Percentiles rank a stretch among this genome's conserved stretches.
These are phyloP conservation scores for Fusarium multiceps DNA, from an alignment of 2,329 filamentous ascomycete genomes.

Conservation along the genomic window DNA sequence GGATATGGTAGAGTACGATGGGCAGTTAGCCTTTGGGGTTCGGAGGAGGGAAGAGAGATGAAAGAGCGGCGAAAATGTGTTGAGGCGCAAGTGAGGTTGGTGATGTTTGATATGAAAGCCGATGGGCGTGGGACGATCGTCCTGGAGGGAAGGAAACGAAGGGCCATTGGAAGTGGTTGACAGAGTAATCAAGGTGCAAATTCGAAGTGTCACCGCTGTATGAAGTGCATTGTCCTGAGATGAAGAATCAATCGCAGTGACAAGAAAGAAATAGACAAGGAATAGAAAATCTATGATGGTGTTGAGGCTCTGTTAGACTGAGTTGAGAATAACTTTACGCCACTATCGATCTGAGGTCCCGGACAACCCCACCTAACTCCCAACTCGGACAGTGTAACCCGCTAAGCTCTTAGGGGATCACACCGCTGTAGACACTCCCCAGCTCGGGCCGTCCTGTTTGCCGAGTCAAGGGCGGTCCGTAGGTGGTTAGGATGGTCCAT, in stretches of 20 bases:
- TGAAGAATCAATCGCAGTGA: background rate
- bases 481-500: constrained; percentile 18
- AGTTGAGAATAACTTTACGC: constrained; percentile 31
- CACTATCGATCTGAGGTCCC: background rate
- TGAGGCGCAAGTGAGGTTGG: constrained; percentile 35
- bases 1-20: constrained; percentile 82
- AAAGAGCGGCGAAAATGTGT: constrained; percentile 54
- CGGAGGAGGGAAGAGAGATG: constrained; percentile 48
- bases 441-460: constrained; percentile 45
- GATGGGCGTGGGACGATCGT: constrained; percentile 27
- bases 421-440: constrained; percentile 25
- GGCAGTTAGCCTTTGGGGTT: constrained; percentile 75
- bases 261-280: background rate
- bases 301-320: constrained; percentile 38
- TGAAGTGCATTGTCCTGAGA: constrained; percentile 7
- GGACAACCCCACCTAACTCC: constrained; percentile 8
- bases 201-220: background rate
- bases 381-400: background rate
- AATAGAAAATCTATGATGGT: constrained; percentile 38
- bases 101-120: constrained; percentile 25
- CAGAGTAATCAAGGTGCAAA: background rate
- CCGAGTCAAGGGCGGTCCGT: constrained; percentile 37
- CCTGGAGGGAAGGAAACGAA: constrained; percentile 23
- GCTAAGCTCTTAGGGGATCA: constrained; percentile 20
- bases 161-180: constrained; percentile 29